Percentiles rank a stretch among this genome's conserved stretches.
Conservation (phyloP, 1,284 basidiomycete species). For the Cryptococcus amylolentus region DNA sequence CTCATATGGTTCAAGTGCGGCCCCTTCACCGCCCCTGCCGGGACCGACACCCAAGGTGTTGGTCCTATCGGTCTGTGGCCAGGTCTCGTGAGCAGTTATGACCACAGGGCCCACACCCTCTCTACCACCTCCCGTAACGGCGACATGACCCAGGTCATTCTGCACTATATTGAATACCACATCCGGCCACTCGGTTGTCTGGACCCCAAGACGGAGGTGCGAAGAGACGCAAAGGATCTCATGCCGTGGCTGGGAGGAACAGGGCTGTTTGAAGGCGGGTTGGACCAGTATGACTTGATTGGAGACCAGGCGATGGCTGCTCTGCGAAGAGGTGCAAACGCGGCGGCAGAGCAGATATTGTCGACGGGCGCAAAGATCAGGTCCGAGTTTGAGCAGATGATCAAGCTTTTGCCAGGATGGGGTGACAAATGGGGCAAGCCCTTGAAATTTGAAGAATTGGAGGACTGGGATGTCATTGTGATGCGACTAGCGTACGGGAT, state of each 20-base stretch:
- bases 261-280: slow-evolving; percentile 30
- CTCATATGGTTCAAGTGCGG: slow-evolving; percentile 37
- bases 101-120: slow-evolving; percentile 8
- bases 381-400: slow-evolving; percentile 10
- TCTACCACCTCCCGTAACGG: not conserved
- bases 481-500: slow-evolving; percentile 32
- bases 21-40: slow-evolving; percentile 21
- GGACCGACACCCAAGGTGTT: slow-evolving; percentile 1
- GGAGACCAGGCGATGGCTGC: slow-evolving; percentile 24
- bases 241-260: slow-evolving; percentile 32
- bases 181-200: slow-evolving; percentile 43
- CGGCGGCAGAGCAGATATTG: slow-evolving; percentile 20
- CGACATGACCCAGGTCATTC: not conserved
- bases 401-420: slow-evolving; percentile 19
- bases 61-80: slow-evolving; percentile 44
- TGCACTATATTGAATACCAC: slow-evolving; percentile 22
- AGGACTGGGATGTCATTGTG: slow-evolving; percentile 26
- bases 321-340: slow-evolving; percentile 21
- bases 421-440: slow-evolving; percentile 27
- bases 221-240: slow-evolving; percentile 21
- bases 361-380: not conserved
- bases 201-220: slow-evolving; percentile 18
- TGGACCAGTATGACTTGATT: slow-evolving; percentile 26
- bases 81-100: slow-evolving; percentile 16
- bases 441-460: slow-evolving; percentile 29